A percentile compares a stretch with the other conserved stretches of the same genome.
Conservation (phyloP, 1,284 basidiomycete genomes). For the Chiua sp. region DNA sequence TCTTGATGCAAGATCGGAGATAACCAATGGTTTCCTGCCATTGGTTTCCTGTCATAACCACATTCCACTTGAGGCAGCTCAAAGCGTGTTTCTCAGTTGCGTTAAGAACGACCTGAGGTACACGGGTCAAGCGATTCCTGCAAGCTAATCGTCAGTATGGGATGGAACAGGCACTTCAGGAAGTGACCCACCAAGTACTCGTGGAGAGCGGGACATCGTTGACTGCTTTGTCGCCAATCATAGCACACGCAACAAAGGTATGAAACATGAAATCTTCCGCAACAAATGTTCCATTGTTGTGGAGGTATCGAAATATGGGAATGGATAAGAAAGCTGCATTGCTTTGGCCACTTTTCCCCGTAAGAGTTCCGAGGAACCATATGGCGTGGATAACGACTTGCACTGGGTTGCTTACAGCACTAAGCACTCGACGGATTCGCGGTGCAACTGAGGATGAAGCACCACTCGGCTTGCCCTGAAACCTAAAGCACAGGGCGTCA, state of each 20-base stretch:
- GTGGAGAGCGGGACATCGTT: conserved; percentile 55
- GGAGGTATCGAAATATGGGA: conserved; percentile 36
- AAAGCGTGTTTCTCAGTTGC: conserved; percentile 37
- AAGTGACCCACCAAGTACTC: conserved; percentile 46
- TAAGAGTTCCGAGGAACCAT: conserved; percentile 50
- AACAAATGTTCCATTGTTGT: conserved; percentile 29
- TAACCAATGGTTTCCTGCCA: conserved; percentile 31
- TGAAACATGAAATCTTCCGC: conserved; percentile 43
- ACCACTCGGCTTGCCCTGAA: conserved; percentile 12
- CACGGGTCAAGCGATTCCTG: conserved; percentile 36
- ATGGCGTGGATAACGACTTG: conserved; percentile 51
- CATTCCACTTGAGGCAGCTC: conserved; percentile 34
- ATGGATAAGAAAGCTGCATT: conserved; percentile 32
- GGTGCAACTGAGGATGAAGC: conserved; percentile 11
- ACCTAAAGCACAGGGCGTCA: conserved; percentile 20
- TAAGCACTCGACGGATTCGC: conserved; percentile 28
- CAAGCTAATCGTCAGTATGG: conserved; percentile 14
- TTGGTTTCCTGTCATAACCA: conserved; percentile 27
- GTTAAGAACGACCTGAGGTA: conserved; percentile 35
- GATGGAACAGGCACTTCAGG: neutral
- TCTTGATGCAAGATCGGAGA: conserved; percentile 36
- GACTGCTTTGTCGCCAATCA: conserved; percentile 61
- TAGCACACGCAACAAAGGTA: conserved; percentile 51
- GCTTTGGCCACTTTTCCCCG: conserved; percentile 6
- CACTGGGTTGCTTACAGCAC: conserved; percentile 28